Conservation (phyloP, 2,329 filamentous ascomycete genomes). For the Phoma sp. region DNA sequence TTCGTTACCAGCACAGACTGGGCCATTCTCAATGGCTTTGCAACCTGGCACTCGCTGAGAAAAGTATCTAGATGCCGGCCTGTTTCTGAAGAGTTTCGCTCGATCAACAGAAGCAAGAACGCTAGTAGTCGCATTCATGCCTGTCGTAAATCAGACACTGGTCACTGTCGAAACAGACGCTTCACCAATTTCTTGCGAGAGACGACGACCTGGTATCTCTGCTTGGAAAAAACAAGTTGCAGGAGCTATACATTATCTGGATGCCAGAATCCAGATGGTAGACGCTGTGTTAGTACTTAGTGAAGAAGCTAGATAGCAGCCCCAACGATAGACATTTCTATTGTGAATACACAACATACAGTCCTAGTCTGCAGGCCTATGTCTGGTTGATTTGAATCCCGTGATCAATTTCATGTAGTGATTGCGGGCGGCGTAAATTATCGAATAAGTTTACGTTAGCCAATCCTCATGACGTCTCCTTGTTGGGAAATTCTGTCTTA, state of each 20-base stretch:
- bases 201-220: conserved; percentile 48
- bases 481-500: no score
- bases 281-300: conserved; percentile 40
- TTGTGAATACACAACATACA: no score
- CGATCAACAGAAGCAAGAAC: conserved; percentile 87
- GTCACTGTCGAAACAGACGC: neutral
- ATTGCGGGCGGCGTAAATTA: no score
- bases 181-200: neutral
- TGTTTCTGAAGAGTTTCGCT: conserved; percentile 73
- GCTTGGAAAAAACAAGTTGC: conserved; percentile 48
- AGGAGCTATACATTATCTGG: conserved; percentile 57
- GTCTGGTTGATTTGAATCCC: no score
- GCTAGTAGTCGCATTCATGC: conserved; percentile 90
- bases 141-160: conserved; percentile 95
- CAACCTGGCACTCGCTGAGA: conserved; percentile 91
- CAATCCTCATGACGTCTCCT: no score
- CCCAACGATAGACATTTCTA: no score
- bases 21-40: conserved; percentile 92
- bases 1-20: conserved; percentile 88
- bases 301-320: neutral
- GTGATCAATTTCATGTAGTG: no score
- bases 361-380: no score
- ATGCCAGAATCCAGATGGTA: conserved; percentile 45
- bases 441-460: no score
- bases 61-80: conserved; percentile 93